Base-by-base conservation (phyloP, 2,329 filamentous ascomycete species). In the Chrysoporthe puriensis region DNA sequence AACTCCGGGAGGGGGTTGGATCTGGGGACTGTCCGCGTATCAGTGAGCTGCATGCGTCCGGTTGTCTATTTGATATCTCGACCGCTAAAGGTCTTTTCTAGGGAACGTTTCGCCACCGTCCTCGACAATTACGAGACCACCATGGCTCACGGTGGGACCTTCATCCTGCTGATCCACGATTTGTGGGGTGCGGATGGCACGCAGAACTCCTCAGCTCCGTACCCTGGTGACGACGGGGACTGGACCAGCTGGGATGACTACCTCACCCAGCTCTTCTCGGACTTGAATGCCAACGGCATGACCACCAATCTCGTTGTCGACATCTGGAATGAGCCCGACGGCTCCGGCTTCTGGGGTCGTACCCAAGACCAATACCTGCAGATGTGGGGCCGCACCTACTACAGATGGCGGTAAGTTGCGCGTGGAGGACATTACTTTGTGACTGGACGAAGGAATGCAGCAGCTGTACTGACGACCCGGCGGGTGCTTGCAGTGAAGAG, bases 321-420 rank as follows among this genome's bases (percentile, higher is more conserved):
- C 63, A 79, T 85, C 46, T 86, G 84, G 84, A 86, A 86, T 66
- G 84, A 86, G 73, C 82, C 84, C 0, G 84, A 86, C 64, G 21
- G 74, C 9, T 67, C 70, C 11, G 56, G 13, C 4, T 74, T 72
- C 58, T 84, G 82, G 77, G 79, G 78, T 74, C 74, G 80, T 3
- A 59, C 69, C 1, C 76, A 77, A 70, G 40, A 74, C 14, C 82
- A 84, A 66, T 84, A 75, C 63, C 67, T 83, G 11, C 72, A 81
- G 56, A 72, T 81, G 54, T 83, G 78, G 73, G 74, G 68, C 8
- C 61, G 70, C 8, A 60, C 67, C 7, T 68, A 70, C 54, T 57
- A 68, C 26, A 56, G 74, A 4, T 71, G 83, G n/a, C 76, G 78
- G 75, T 78, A 73, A 69, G 75, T 63, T 32, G 7, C 7, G 16